Evolutionary conservation across 441 rosid genomes (phyloP).

Genomic region (Populus tomentosa): DNA sequence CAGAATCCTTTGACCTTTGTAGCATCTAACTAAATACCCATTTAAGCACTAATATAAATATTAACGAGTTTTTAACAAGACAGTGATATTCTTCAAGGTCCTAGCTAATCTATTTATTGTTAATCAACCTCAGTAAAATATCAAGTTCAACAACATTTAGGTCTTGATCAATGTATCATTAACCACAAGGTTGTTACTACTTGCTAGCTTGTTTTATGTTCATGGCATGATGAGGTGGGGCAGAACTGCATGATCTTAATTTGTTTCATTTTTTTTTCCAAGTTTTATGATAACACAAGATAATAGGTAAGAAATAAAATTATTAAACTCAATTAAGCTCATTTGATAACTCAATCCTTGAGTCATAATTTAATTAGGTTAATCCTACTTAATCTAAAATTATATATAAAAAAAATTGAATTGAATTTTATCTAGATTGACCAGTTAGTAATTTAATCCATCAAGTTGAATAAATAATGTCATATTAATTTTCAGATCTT

Average conservation of each 20-base stretch:
- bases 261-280: neutral
- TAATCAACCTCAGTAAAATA: neutral
- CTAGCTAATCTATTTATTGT: neutral
- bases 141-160: neutral
- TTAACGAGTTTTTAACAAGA: neutral
- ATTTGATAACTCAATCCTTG: too few relatives aligned
- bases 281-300: neutral
- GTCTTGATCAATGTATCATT: neutral
- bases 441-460: too few relatives aligned
- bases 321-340: too few relatives aligned
- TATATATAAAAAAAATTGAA: too few relatives aligned
- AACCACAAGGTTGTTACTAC: neutral
- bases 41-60: neutral
- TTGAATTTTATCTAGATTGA: too few relatives aligned
- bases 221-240: neutral
- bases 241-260: neutral
- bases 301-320: too few relatives aligned
- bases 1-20: neutral
- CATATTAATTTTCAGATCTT: too few relatives aligned
- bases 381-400: too few relatives aligned
- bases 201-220: neutral
- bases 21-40: neutral
- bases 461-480: too few relatives aligned
- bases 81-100: neutral
- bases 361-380: too few relatives aligned